Base-by-base conservation (phyloP, 2,329 filamentous ascomycete species). In the Diaporthe ilicicola region DNA sequence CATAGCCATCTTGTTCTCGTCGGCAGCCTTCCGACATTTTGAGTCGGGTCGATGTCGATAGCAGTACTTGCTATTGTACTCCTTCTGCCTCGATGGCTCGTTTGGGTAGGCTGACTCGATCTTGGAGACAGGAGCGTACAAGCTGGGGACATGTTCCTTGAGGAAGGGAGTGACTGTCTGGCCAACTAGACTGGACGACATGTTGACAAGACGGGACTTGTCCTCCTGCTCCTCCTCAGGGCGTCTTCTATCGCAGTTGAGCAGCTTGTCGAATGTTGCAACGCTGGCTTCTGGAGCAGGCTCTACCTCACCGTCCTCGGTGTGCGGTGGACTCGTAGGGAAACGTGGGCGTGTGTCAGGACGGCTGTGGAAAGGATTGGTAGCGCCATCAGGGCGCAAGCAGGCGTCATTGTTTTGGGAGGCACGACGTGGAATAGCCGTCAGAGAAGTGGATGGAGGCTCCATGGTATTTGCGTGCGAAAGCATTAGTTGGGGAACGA, bases 1-100 rank as follows among this genome's bases (percentile, higher is more conserved):
- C 79, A 95, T 92, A 76, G 95, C 94, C 96, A 99, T 99, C 74
- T 96, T 96, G 56, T 92, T 92, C 83, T 98, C 96, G 83, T 98
- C 95, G 71, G 94, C 95, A 73, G 97, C 94, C 72, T 94, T 90
- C 73, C 95, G 89, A 83, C 96, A 99, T 83, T 98, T 97, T 67
- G 95, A 90, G 81, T 98, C 96, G 2, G 96, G 96, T 67, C 93
- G 89, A 81, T 99, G 96, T 69, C 96, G 91, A 81, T 99, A 99
- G 84, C 96, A 99, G 84, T 93, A 98, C 80, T 93, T 96, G 76
- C 94, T 97, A 80, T 95, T 97, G 68, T 67, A 71, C 68, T 68
- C 67, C n/a, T 68, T 68, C 29, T 71, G 68, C 39, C 56, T 37
- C 64, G 53, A 67, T 44, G 87, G 88, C 73, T 82, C 79, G 48